A percentile compares a stretch with the other conserved stretches of the same genome.
Conservation (phyloP, 2,329 filamentous ascomycete species). For the Corniculantispora saksenae region DNA sequence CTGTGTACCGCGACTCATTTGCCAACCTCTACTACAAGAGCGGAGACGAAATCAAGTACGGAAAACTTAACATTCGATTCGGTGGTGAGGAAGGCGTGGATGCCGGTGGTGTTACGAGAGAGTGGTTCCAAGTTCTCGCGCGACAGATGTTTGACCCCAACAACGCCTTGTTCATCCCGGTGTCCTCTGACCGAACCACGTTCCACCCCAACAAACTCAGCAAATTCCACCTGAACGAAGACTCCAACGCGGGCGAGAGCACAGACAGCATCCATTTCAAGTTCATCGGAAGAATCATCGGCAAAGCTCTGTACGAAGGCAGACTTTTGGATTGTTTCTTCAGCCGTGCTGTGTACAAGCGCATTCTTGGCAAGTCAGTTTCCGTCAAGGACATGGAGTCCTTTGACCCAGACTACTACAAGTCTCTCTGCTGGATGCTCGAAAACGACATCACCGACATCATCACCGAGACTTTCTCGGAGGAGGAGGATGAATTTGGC, state of each 20-base stretch:
- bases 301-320: slow-evolving; percentile 95
- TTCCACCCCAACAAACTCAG: slow-evolving; percentile 98
- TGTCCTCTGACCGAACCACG: slow-evolving; percentile 94
- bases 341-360: slow-evolving; percentile 97
- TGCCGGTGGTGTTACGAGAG: slow-evolving; percentile 92
- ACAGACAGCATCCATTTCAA: slow-evolving; percentile 99
- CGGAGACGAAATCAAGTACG: slow-evolving; percentile 97
- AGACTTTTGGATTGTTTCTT: slow-evolving; percentile 98
- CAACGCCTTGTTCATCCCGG: slow-evolving; percentile 93
- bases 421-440: slow-evolving; percentile 96
- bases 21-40: slow-evolving; percentile 97
- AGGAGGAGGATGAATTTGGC: slow-evolving; percentile 92
- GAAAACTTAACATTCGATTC: slow-evolving; percentile 97
- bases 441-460: slow-evolving; percentile 98
- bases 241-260: slow-evolving; percentile 70
- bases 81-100: slow-evolving; percentile 97
- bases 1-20: slow-evolving; percentile 98
- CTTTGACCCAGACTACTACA: slow-evolving; percentile 97
- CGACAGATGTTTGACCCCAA: slow-evolving; percentile 99
- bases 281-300: slow-evolving; percentile 97
- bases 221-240: slow-evolving; percentile 18
- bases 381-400: slow-evolving; percentile 99
- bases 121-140: slow-evolving; percentile 98
- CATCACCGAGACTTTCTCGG: slow-evolving; percentile 92
- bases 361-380: slow-evolving; percentile 89